Evolutionary conservation across 2,329 filamentous ascomycete species (phyloP).

Genomic region (Pseudonectria foliicola): DNA sequence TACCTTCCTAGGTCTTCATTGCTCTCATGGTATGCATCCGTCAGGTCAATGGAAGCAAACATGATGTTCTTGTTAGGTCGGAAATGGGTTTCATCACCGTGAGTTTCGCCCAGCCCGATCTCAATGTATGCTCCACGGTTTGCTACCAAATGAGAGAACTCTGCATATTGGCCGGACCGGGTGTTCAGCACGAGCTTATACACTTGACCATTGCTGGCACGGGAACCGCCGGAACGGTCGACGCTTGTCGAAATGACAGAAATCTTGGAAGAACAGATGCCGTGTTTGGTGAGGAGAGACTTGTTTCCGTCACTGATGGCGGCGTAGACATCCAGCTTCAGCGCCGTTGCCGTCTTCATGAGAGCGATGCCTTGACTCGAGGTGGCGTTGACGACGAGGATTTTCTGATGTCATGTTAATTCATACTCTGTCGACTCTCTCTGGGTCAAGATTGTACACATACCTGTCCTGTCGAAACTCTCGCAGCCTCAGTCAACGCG

Average conservation of each 20-base stretch:
- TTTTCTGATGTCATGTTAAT: constrained; percentile 10
- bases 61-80: constrained; percentile 15
- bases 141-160: constrained; percentile 11
- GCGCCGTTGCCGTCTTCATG: constrained; percentile 12
- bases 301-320: constrained; percentile 8
- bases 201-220: constrained; percentile 3
- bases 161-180: constrained; percentile 9
- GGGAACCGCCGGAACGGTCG: constrained; percentile 6
- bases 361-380: constrained; percentile 15
- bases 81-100: not conserved
- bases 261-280: constrained; percentile 11
- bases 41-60: constrained; percentile 16
- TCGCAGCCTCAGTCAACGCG: constrained; percentile 7
- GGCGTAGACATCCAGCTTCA: constrained; percentile 14
- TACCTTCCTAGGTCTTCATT: constrained; percentile 12
- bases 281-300: constrained; percentile 9
- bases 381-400: constrained; percentile 13
- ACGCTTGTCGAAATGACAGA: constrained; percentile 1
- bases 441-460: not conserved
- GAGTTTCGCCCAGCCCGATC: constrained; percentile 6
- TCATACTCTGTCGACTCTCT: not conserved
- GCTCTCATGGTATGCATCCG: constrained; percentile 12
- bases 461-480: constrained; percentile 11
- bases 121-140: constrained; percentile 14
- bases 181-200: constrained; percentile 15